Evolutionary conservation across 805 yeast species (phyloP).

Genomic region (Nakazawaea peltata): DNA sequence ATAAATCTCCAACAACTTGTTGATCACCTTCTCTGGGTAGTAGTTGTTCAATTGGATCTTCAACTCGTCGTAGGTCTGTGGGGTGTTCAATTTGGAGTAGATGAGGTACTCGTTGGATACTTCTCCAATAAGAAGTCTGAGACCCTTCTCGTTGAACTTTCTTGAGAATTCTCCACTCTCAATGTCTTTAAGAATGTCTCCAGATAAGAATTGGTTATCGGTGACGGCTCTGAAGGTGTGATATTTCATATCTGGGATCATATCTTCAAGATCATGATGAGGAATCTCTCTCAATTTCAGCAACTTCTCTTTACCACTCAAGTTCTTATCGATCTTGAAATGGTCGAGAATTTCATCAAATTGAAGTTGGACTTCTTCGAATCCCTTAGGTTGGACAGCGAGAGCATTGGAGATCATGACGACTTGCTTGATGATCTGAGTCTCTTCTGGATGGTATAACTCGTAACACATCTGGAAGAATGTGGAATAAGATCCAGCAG

Average conservation of each 20-base stretch:
- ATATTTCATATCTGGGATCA: constrained; percentile 18
- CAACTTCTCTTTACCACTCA: constrained; percentile 15
- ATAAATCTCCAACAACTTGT: constrained; percentile 15
- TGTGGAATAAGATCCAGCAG: constrained; percentile 39
- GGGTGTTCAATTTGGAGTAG: constrained; percentile 25
- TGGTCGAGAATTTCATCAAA: constrained; percentile 26
- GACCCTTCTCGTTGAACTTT: constrained; percentile 15
- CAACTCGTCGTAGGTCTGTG: constrained; percentile 21
- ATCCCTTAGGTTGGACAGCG: constrained; percentile 30
- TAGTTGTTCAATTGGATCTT: constrained; percentile 26
- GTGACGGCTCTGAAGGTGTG: constrained; percentile 35
- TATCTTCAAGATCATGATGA: constrained; percentile 14
- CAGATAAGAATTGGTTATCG: constrained; percentile 28
- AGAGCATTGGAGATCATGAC: constrained; percentile 28
- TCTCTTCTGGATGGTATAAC: constrained; percentile 29
- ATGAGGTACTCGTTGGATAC: constrained; percentile 25
- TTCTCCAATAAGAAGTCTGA: constrained; percentile 27
- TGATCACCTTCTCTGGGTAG: constrained; percentile 25
- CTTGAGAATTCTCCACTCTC: constrained; percentile 21
- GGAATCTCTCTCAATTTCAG: constrained; percentile 10
- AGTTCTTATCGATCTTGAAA: constrained; percentile 14
- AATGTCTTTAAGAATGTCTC: constrained; percentile 24
- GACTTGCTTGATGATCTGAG: constrained; percentile 31
- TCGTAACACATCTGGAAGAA: constrained; percentile 35
- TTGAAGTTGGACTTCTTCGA: constrained; percentile 26